Evolutionary conservation across 2,329 filamentous ascomycete species (phyloP).

Genomic region (Ophiostoma piceae): DNA sequence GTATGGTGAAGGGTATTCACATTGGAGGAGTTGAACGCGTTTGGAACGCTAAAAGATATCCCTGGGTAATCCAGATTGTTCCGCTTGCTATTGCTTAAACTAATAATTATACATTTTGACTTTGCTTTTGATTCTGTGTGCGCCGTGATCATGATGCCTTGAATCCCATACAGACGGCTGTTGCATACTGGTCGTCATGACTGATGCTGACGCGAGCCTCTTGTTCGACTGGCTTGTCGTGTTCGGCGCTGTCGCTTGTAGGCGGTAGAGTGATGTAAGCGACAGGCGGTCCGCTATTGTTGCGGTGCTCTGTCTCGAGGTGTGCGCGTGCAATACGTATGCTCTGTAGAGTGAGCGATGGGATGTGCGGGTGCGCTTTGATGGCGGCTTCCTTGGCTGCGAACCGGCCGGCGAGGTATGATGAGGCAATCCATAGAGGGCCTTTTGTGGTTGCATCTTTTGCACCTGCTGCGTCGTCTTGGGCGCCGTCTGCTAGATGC

Average conservation of each 20-base stretch:
- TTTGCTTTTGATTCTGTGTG: not conserved
- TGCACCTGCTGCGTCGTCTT: not conserved
- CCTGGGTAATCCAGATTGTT: slow-evolving; percentile 21
- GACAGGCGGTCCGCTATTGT: slow-evolving; percentile 38
- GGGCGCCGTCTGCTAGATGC: not conserved
- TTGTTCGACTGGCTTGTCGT: slow-evolving; percentile 36
- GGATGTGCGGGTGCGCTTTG: slow-evolving; percentile 60
- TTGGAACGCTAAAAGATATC: slow-evolving; percentile 24
- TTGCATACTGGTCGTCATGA: slow-evolving; percentile 80
- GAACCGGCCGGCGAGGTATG: slow-evolving; percentile 47
- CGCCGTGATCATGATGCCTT: slow-evolving; percentile 16
- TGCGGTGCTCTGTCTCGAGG: slow-evolving; percentile 17
- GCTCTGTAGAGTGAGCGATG: slow-evolving; percentile 55
- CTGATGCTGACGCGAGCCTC: slow-evolving; percentile 73
- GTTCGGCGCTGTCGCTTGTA: not conserved
- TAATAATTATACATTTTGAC: slow-evolving; percentile 13
- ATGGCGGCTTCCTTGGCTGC: slow-evolving; percentile 71
- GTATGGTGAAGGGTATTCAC: not conserved
- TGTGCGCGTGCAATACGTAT: slow-evolving; percentile 41
- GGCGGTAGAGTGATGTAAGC: slow-evolving; percentile 37
- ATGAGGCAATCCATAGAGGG: slow-evolving; percentile 38
- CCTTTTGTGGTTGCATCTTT: not conserved
- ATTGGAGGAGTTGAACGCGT: slow-evolving; percentile 19
- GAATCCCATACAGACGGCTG: slow-evolving; percentile 57
- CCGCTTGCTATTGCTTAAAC: slow-evolving; percentile 22